These are phyloP conservation scores for Oligophagozyma castellii DNA, from an alignment of 1,139 yeast genomes.

Conservation along the genomic window DNA sequence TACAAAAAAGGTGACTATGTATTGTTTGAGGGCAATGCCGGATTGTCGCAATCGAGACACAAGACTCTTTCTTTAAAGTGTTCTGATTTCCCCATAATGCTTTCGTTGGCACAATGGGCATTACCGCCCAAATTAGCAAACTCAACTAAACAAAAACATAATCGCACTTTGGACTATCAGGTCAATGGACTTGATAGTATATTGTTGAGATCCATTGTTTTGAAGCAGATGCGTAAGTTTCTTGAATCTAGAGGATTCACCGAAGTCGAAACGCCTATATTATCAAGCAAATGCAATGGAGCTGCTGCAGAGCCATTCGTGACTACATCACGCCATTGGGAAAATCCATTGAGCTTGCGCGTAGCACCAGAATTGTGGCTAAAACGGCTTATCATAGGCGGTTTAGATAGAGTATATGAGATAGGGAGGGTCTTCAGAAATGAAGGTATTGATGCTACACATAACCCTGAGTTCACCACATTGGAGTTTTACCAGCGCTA, in stretches of 20 bases:
- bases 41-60: constrained; percentile 65
- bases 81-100: constrained; percentile 32
- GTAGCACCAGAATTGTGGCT: constrained; percentile 96
- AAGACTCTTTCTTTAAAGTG: constrained; percentile 47
- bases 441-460: constrained; percentile 93
- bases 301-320: constrained; percentile 80
- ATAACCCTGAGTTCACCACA: constrained; percentile 96
- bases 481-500: constrained; percentile 95
- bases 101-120: constrained; percentile 60
- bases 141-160: constrained; percentile 43
- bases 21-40: constrained; percentile 52
- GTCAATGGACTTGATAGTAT: constrained; percentile 42
- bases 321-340: constrained; percentile 34
- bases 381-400: constrained; percentile 66
- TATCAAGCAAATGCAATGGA: constrained; percentile 64
- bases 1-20: constrained; percentile 64
- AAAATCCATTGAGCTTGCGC: constrained; percentile 41
- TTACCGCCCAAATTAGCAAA: constrained; percentile 52
- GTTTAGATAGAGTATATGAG: constrained; percentile 78
- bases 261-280: constrained; percentile 81
- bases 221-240: constrained; percentile 42
- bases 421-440: constrained; percentile 78
- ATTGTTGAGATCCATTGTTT: constrained; percentile 39
- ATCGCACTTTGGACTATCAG: constrained; percentile 64
- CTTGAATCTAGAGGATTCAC: constrained; percentile 44